These are phyloP conservation scores for Brassica nigra DNA, from an alignment of 345 rosid species.

Conservation along the genomic window DNA sequence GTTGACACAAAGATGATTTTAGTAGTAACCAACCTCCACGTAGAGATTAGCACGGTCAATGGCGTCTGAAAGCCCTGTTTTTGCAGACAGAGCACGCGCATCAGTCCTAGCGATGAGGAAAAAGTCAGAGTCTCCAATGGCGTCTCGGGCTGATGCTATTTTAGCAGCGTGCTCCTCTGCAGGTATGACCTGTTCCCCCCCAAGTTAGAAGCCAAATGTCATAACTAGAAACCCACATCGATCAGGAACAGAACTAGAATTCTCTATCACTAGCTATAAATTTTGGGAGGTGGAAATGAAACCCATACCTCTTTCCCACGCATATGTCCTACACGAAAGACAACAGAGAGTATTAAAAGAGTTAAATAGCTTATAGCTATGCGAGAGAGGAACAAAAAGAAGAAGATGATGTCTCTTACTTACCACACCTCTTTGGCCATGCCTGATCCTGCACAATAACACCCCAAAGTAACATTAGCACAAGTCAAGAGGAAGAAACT, in stretches of 20 bases:
- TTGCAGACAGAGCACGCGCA: conserved; percentile 53
- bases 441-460: conserved; percentile 53
- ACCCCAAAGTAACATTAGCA: conserved; percentile 6
- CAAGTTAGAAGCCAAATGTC: conserved; percentile 13
- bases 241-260: too few species aligned
- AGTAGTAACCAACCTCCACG: conserved; percentile 46
- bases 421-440: conserved; percentile 68
- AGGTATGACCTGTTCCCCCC: conserved; percentile 46
- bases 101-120: conserved; percentile 60
- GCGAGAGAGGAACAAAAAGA: neutral
- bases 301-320: conserved; percentile 54
- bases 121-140: conserved; percentile 55
- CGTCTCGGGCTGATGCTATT: conserved; percentile 58
- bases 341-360: conserved; percentile 2
- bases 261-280: too few species aligned
- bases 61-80: conserved; percentile 54
- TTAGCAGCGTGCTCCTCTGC: conserved; percentile 62
- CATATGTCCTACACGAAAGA: conserved; percentile 50
- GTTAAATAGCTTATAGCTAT: conserved; percentile 6
- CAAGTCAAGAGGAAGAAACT: neutral
- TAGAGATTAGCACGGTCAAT: conserved; percentile 60
- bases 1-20: neutral
- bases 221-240: neutral
- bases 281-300: conserved; percentile 3
- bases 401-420: conserved; percentile 33